Base-by-base conservation (phyloP, 345 rosid genomes). In the Salix suchowensis region DNA sequence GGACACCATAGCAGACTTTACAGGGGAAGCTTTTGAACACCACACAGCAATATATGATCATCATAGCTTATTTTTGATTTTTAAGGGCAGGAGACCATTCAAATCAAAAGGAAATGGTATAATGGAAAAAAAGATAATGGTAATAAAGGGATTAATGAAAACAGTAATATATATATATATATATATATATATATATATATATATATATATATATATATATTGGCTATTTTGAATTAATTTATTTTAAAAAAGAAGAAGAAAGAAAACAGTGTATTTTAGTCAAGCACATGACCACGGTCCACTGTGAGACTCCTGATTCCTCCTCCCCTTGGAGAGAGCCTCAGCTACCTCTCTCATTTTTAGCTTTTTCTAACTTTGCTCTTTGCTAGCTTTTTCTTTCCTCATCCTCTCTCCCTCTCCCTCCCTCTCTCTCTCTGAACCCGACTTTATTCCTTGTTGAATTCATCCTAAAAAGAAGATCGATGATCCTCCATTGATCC, bases 241-340 rank as follows among this genome's bases (percentile, higher is more conserved):
- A 34, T 34, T 34, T 36, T 9, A 48, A 36, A 71, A 76, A 67
- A 71, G 34, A 76, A 71, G 74, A 67, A 68, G 72, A 48, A 65
- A 42, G 73, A 64, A 70, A 65, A 60, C 61, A 75, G 79, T 82
- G 6, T 34, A 4, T 34, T 34, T 34, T 34, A 34, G 37, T 74
- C 62, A 74, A 83, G 77, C 89, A 86, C 90, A 88, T 86, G 90
- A 84, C 79, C 82, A 82, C 71, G 9, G 9, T 79, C 68, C 30
- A 23, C 46, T 90, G 91, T 88, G 88, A 88, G 91, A 83, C 74
- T 71, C 74, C 81, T 83, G 87, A 88, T 84, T 82, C 87, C 82
- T 73, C 82, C 85, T 76, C 67, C 67, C 48, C 83, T 74, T 70
- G 62, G 62, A 65, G 37, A 71, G 18, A 64, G 48, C 71, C 75